Base-by-base conservation (phyloP, 2,329 filamentous ascomycete genomes). In the Neurospora sp. region DNA sequence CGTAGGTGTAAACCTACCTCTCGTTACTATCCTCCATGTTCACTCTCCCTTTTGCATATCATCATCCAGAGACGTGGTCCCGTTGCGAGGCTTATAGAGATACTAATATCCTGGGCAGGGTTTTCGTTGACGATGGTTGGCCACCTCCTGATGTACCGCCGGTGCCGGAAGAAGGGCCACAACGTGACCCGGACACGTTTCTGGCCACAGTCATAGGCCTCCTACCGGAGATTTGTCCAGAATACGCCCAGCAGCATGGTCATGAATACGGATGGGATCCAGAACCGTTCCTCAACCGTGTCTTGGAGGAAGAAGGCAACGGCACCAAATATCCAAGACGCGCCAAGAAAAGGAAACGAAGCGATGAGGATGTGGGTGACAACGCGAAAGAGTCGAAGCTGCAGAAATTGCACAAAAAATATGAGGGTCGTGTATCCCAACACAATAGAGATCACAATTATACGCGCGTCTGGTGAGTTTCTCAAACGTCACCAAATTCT, bases 151-250 rank as follows among this genome's bases (percentile, higher is more conserved):
- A 19, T 52, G 19, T 28, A 33, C 52, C 15, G 12, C 46, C 46
- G 19, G 46, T 52, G 46, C 19, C 46, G 23, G 46, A 17, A 62
- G 12, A 62, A 62, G 6, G 12, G 52, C 52, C 28, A 33, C 52
- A n/a, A 36, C 52, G 15, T 36, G 28, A 62, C 28, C 52, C 15
- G 12, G 52, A 62, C 52, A 62, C 52, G 52, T 62, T 62, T 62
- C 28, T 62, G 28, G 52, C 28, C 15, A 62, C 23, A 17, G 52
- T 62, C 23, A 62, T 62, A 62, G 28, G 15, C 23, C 52, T 62
- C n/a, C 23, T 62, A 62, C 82, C 83, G 0, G 81, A 85, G 52
- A 83, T 86, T 2, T 84, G 82, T 70, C 77, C 75, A 0, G 71
- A 79, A 0, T 82, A 80, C 69, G 75, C 85, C 12, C 70, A 75